Base-by-base conservation (phyloP, 1,284 basidiomycete species). In the Agaricales sp. region DNA sequence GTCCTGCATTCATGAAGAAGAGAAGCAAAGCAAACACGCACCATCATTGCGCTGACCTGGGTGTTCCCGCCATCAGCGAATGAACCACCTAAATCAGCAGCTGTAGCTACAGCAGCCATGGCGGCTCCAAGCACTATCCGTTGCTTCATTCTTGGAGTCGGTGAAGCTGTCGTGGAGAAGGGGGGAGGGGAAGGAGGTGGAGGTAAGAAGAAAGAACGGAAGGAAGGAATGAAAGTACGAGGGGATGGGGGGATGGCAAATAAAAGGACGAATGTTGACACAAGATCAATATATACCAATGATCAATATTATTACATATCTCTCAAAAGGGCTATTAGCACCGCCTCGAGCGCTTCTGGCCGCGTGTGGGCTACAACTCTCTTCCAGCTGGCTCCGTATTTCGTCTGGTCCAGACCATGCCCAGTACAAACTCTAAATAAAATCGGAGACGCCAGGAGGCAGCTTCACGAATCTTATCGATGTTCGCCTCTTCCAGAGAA, bases 21-120 rank as follows among this genome's bases (percentile, higher is more conserved):
- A 35, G 11, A 35, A 35, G n/a, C 30, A 35, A 35, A 35, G 30
- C 30, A n/a, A 20, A 8, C 19, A 30, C 51, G 24, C 22, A 60
- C 57, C 58, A 59, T 59, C 57, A 59, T 58, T n/a, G 57, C 57
- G 50, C 58, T 60, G 46, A 59, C 55, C 35, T 43, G 47, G 3
- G 57, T 57, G 43, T 58, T 54, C 14, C 57, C 58, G 41, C 51
- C 56, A 52, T 57, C 52, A 20, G 48, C 52, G 35, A 60, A 56
- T 13, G 58, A 53, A 37, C 57, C 58, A 8, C 39, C 39, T 16
- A 41, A 20, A 16, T 41, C 39, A 6, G 39, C 39, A 8, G 39
- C 39, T 4, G 19, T n/a, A 8, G 39, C 39, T 16, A 41, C 6
- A 41, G 8, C 4, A 16, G 39, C 39, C n/a, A 41, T 4, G 6